Evolutionary conservation across 768 basidiomycete species (phyloP), one percentile per base, ranked within the genome.

Genomic region (Pisolithus microcarpus): DNA sequence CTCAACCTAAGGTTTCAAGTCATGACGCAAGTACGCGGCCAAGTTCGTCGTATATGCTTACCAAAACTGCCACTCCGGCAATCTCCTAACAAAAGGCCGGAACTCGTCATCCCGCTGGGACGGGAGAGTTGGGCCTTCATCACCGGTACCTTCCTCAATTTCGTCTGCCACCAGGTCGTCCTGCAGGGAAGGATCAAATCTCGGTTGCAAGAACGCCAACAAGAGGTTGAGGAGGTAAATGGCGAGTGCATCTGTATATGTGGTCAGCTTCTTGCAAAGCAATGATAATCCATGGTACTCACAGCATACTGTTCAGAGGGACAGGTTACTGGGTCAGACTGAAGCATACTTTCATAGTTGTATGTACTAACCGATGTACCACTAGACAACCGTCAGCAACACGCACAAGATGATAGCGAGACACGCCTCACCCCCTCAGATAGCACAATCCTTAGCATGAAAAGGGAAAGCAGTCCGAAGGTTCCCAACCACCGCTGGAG

Each of bases 41-140:
- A 2, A n/a, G 24, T n/a, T 28, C 23, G 42, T 7, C 34, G 15
- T 8, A 18, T 30, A 23, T 5, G 68, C 77, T 58, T 57, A 90
- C 91, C 92, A 95, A 68, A 94, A 94, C 65, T 94, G 88, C 90
- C 92, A 95, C 72, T 95, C 92, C 31, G 96, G 96, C 55, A 99
- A 72, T 50, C 96, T 75, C 57, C 96, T 76, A 52, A 99, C 93
- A 67, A 99, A 99, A 5, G 96, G 96, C 53, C 94, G 75, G 71
- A 99, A 98, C 63, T 99, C 96, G 56, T 97, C 96, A 63, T 99
- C 95, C 46, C 82, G 70, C 71, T 82, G 59, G 13, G 73, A 73
- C 10, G 87, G 88, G 23, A 89, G 75, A 1, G 83, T 76, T 37
- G 72, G 70, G 4, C 75, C 75, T 5, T 65, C 65, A 26, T 76